These are phyloP conservation scores for Ogataea paradorogensis DNA, from an alignment of 805 yeast genomes.

Conservation along the genomic window DNA sequence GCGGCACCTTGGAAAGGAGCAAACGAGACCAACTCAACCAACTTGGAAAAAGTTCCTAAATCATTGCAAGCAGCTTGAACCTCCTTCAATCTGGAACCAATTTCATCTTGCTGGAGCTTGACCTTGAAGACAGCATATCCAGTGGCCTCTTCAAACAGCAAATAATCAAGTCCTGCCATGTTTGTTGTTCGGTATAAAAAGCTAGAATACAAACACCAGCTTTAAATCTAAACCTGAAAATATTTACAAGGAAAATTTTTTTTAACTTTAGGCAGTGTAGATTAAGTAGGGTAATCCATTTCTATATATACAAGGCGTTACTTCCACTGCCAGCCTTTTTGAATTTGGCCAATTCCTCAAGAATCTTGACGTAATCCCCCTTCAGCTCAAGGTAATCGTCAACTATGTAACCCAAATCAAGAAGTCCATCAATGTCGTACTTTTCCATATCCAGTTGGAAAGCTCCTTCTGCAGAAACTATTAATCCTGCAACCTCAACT, in stretches of 20 bases:
- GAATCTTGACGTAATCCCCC: slow-evolving; percentile 5
- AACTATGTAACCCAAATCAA: slow-evolving; percentile 32
- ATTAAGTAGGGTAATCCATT: slow-evolving; percentile 12
- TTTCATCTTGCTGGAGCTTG: slow-evolving; percentile 87
- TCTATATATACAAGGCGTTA: slow-evolving; percentile 21
- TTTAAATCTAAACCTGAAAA: slow-evolving; percentile 8
- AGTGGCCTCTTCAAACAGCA: slow-evolving; percentile 96
- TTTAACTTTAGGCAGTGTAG: slow-evolving; percentile 8
- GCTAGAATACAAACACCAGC: slow-evolving; percentile 4
- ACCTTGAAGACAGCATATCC: slow-evolving; percentile 98
- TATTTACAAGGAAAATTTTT: slow-evolving; percentile 11
- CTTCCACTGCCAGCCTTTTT: slow-evolving; percentile 20
- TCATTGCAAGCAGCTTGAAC: slow-evolving; percentile 90
- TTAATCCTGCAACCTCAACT: slow-evolving; percentile 15
- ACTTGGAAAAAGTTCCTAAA: slow-evolving; percentile 81
- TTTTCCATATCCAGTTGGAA: slow-evolving; percentile 42
- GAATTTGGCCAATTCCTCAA: slow-evolving; percentile 13
- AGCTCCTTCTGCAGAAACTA: slow-evolving; percentile 48
- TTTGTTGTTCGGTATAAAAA: slow-evolving; percentile 1
- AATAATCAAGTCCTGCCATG: slow-evolving; percentile 80
- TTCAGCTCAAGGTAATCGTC: slow-evolving; percentile 14
- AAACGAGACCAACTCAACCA: slow-evolving; percentile 89
- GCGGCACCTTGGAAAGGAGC: slow-evolving; percentile 99
- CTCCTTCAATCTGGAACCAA: slow-evolving; percentile 87
- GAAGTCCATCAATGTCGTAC: slow-evolving; percentile 38